Percentiles rank a stretch among this genome's conserved stretches.
phyloP scores from a whole-genome alignment of 441 rosid species.

The Populus hybrid region DNA sequence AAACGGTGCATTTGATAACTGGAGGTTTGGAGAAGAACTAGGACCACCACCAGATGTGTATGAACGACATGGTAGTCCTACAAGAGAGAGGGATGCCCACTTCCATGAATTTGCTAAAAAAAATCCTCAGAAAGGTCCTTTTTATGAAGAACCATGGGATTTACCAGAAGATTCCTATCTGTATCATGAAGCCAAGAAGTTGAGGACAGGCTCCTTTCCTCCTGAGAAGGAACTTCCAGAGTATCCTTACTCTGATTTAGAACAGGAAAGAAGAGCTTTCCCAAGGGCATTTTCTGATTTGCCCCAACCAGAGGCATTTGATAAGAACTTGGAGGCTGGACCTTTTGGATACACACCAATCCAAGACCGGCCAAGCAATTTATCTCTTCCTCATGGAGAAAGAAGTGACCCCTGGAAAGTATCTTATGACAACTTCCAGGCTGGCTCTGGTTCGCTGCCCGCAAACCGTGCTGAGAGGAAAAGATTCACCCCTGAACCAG shows the following conservation, averaged over 20 bases:
- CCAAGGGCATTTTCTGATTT: slow-evolving; percentile 52
- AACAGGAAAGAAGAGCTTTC: slow-evolving; percentile 48
- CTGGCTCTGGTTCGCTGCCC: slow-evolving; percentile 43
- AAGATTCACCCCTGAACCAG: slow-evolving; percentile 56
- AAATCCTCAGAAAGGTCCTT: slow-evolving; percentile 38
- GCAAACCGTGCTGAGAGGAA: slow-evolving; percentile 49
- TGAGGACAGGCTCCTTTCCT: slow-evolving; percentile 58
- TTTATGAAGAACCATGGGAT: slow-evolving; percentile 77
- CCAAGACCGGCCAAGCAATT: slow-evolving; percentile 32
- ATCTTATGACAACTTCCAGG: slow-evolving; percentile 48
- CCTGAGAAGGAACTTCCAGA: slow-evolving; percentile 70
- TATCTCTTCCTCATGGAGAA: slow-evolving; percentile 41
- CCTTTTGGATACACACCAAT: slow-evolving; percentile 48
- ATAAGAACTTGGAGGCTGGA: slow-evolving; percentile 41
- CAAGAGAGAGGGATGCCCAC: slow-evolving; percentile 41
- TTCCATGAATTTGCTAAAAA: slow-evolving; percentile 46
- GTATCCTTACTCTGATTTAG: slow-evolving; percentile 56
- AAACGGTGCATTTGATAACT: slow-evolving; percentile 47
- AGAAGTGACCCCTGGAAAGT: slow-evolving; percentile 47
- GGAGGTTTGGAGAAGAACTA: slow-evolving; percentile 50
- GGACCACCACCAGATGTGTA: slow-evolving; percentile 52
- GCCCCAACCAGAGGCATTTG: slow-evolving; percentile 47
- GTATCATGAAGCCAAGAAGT: slow-evolving; percentile 61
- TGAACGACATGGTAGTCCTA: slow-evolving; percentile 54
- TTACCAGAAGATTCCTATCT: slow-evolving; percentile 61